Evolutionary conservation across 768 basidiomycete genomes (phyloP), one percentile per base, ranked within the genome.

Genomic region (Hygrophoropsis aurantiaca): DNA sequence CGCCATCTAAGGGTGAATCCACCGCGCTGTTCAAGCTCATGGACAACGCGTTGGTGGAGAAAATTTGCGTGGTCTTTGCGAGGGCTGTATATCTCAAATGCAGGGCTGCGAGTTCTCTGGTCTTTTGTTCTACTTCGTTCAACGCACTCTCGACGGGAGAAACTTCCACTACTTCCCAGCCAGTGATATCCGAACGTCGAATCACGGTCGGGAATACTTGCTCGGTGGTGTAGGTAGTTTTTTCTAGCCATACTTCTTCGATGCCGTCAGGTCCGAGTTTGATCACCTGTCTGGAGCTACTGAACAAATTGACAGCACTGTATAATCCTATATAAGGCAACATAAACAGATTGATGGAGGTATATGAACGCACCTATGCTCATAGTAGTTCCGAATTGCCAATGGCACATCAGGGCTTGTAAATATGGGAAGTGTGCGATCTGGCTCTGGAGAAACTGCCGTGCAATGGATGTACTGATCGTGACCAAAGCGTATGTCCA

Each of bases 121-220:
- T 90, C 64, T 87, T 90, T 51, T 76, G 73, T 54, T 87, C 81
- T 19, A 98, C 83, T 50, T 94, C 93, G 21, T 77, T 74, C 7
- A 95, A 70, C 1, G 94, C 94, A 43, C 77, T 85, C 56, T 92
- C 85, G 16, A 97, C 70, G 0, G 95, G 94, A 2, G 91, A 90
- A 38, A 95, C 82, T 62, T 94, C 88, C 42, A 81, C 72, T 16
- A 85, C 69, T 36, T 84, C 79, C 36, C 82, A 67, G 30, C 78
- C 81, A 24, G 91, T 72, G 35, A 97, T 81, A 59, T 97, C 94
- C 1, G 91, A 93, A 19, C 95, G 81, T 25, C 89, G 82, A 30
- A 97, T 78, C 3, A 97, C 88, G 0, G 93, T 94, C 0, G 95
- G 95, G 69, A 94, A 94, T 3, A 81, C 77, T 56, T 92, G 88